These are phyloP conservation scores for Aspergillus sp. DNA, from an alignment of 2,329 filamentous ascomycete genomes.

Conservation along the genomic window DNA sequence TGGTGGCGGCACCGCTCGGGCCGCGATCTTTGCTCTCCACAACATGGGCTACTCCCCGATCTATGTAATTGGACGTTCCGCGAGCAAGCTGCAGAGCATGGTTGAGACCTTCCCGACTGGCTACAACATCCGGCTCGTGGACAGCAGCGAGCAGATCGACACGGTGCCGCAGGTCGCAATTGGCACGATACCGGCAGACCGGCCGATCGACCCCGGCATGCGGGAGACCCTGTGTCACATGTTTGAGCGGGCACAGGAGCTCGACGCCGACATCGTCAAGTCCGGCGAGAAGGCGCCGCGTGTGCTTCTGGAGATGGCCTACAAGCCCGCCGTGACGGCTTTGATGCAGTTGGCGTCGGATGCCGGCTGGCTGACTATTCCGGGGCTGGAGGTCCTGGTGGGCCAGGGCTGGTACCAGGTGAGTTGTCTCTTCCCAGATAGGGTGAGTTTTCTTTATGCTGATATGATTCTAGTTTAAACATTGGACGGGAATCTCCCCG, in stretches of 20 bases:
- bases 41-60: conserved; percentile 81
- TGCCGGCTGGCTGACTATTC: conserved; percentile 76
- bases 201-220: conserved; percentile 71
- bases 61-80: conserved; percentile 78
- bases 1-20: conserved; percentile 86
- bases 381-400: conserved; percentile 83
- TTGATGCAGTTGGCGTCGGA: conserved; percentile 80
- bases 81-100: conserved; percentile 65
- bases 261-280: conserved; percentile 41
- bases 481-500: conserved; percentile 79
- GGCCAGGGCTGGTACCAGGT: conserved; percentile 84
- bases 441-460: neutral
- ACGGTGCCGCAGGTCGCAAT: conserved; percentile 69
- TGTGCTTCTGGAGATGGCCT: conserved; percentile 90
- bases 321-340: conserved; percentile 79
- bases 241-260: conserved; percentile 48
- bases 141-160: conserved; percentile 51
- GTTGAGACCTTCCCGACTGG: conserved; percentile 68
- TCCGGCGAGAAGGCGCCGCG: conserved; percentile 43
- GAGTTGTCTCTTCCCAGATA: conserved; percentile 31
- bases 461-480: conserved; percentile 59
- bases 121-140: conserved; percentile 69
- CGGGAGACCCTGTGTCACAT: conserved; percentile 60
- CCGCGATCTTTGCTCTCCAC: conserved; percentile 84
- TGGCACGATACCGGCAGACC: conserved; percentile 86